A percentile compares a stretch with the other conserved stretches of the same genome.
Evolutionary conservation across 2,329 filamentous ascomycete genomes (phyloP).

Genomic region (Talaromyces sp.): DNA sequence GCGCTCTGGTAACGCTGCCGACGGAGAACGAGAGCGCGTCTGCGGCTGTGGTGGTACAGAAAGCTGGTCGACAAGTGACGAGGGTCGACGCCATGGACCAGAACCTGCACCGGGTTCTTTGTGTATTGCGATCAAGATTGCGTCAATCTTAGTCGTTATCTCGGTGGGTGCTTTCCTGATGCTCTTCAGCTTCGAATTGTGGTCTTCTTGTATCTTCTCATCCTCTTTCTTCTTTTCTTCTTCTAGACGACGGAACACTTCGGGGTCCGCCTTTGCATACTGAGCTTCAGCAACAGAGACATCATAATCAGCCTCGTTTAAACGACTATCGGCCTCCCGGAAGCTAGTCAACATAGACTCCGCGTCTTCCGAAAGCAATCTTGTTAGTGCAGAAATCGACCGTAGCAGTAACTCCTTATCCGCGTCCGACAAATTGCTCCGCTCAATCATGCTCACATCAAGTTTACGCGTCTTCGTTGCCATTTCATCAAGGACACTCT

Average conservation of each 20-base stretch:
- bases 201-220: slow-evolving; percentile 43
- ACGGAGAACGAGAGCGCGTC: slow-evolving; percentile 1
- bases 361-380: slow-evolving; percentile 42
- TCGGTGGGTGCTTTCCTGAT: slow-evolving; percentile 40
- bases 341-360: slow-evolving; percentile 48
- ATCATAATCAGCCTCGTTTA: slow-evolving; percentile 53
- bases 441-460: slow-evolving; percentile 30
- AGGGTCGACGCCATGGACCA: slow-evolving; percentile 20
- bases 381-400: slow-evolving; percentile 37
- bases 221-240: slow-evolving; percentile 51
- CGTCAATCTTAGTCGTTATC: slow-evolving; percentile 36
- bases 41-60: slow-evolving; percentile 2
- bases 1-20: not conserved
- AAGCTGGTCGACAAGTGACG: slow-evolving; percentile 15
- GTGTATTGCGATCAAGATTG: slow-evolving; percentile 37
- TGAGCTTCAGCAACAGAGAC: slow-evolving; percentile 54
- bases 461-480: slow-evolving; percentile 42
- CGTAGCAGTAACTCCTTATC: slow-evolving; percentile 40
- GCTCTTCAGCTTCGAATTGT: slow-evolving; percentile 41
- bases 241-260: slow-evolving; percentile 43
- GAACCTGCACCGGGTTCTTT: slow-evolving; percentile 27
- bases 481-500: slow-evolving; percentile 50
- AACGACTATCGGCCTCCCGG: slow-evolving; percentile 47
- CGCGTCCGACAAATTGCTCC: slow-evolving; percentile 33
- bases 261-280: slow-evolving; percentile 42